These are phyloP conservation scores for Triticum turgidum DNA, from an alignment of 176 grass and related monocot species.

Conservation along the genomic window DNA sequence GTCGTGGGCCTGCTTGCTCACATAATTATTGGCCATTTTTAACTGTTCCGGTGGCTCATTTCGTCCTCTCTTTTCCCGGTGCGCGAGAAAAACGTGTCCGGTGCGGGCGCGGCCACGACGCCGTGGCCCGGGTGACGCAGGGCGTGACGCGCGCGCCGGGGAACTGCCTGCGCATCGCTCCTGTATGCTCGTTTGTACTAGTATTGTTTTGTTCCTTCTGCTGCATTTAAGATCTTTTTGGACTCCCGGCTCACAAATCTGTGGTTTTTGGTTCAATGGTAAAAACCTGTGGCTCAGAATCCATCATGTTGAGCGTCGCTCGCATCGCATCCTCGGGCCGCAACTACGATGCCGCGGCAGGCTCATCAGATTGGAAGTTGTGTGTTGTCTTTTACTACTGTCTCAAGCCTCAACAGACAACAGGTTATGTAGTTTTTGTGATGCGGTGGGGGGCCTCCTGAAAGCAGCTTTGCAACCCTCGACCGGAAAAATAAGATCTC, in stretches of 20 bases:
- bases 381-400: neutral
- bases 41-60: conserved; percentile 3
- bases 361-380: neutral
- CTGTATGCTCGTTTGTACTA: neutral
- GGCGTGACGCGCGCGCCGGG: conserved; percentile 11
- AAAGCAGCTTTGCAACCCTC: neutral
- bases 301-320: neutral
- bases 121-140: neutral
- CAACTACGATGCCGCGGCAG: neutral
- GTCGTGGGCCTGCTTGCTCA: neutral
- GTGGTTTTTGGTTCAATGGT: neutral
- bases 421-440: neutral
- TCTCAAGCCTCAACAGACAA: neutral
- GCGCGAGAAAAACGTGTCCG: conserved; percentile 29
- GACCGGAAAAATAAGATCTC: neutral
- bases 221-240: neutral
- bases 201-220: too few species aligned
- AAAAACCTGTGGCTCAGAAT: neutral
- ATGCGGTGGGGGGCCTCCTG: neutral
- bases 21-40: conserved; percentile 7
- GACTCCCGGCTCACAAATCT: neutral
- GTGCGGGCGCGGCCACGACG: neutral
- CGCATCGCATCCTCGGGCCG: neutral
- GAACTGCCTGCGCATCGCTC: too few species aligned
- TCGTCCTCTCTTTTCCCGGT: neutral